A percentile compares a stretch with the other conserved stretches of the same genome.
These are phyloP conservation scores for Xylaria grammica DNA, from an alignment of 495 filamentous ascomycete species.

Conservation along the genomic window DNA sequence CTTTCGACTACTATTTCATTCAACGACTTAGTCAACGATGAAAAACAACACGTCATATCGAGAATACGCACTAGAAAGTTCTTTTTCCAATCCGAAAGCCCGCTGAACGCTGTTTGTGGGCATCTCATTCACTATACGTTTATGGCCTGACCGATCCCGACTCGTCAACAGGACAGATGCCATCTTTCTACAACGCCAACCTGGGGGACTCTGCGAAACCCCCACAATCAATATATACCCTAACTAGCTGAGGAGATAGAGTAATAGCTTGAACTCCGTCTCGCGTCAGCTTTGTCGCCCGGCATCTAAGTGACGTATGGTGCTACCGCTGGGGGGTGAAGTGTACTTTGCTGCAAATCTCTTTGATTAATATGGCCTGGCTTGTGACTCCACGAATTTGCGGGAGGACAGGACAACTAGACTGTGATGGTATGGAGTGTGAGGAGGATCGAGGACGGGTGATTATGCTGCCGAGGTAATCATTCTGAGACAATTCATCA, in stretches of 20 bases:
- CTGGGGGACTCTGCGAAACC: too few species aligned
- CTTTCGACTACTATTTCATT: conserved; percentile 2
- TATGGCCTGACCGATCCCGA: neutral
- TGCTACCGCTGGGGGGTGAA: neutral
- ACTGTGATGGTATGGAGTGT: neutral
- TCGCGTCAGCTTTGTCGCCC: neutral
- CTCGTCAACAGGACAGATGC: neutral
- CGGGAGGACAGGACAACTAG: neutral
- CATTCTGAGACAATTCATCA: neutral
- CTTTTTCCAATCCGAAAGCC: neutral
- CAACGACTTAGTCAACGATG: neutral
- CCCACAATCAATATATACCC: neutral
- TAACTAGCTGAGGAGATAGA: neutral
- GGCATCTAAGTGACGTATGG: neutral
- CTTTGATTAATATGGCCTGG: neutral
- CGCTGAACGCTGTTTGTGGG: too few species aligned
- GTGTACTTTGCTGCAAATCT: neutral
- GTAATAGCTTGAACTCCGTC: neutral
- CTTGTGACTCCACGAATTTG: neutral
- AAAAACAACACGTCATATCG: neutral
- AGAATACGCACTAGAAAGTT: neutral
- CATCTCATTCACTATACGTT: neutral
- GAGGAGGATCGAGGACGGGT: neutral
- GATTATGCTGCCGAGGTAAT: neutral
- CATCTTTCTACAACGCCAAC: too few species aligned